These are phyloP conservation scores for Colletotrichum chrysophilum DNA, from an alignment of 2,329 filamentous ascomycete genomes.

Conservation along the genomic window DNA sequence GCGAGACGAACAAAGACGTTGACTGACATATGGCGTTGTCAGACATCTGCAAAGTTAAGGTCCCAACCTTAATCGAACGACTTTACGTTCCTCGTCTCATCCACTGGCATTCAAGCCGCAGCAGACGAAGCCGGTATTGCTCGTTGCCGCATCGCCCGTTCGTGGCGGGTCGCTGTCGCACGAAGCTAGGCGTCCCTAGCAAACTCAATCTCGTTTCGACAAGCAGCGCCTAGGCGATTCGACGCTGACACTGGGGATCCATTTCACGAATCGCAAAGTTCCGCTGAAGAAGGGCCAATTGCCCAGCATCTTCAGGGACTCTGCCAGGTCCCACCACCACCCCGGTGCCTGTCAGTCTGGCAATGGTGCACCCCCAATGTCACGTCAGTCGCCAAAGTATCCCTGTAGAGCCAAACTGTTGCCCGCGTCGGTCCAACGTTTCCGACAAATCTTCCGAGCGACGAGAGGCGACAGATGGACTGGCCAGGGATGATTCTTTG, in stretches of 20 bases:
- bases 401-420: neutral
- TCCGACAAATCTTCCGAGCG: slow-evolving; percentile 13
- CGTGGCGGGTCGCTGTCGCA: neutral
- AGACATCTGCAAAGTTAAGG: neutral
- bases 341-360: slow-evolving; percentile 9
- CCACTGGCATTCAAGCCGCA: neutral
- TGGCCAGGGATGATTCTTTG: neutral
- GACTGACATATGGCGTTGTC: neutral
- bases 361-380: slow-evolving; percentile 13
- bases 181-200: slow-evolving; percentile 8
- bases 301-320: neutral
- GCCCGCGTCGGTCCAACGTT: neutral
- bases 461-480: neutral
- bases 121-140: neutral
- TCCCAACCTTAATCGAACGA: slow-evolving; percentile 18
- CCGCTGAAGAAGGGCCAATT: slow-evolving; percentile 8
- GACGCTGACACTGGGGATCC: neutral
- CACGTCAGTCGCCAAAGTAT: slow-evolving; percentile 10
- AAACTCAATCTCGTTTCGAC: slow-evolving; percentile 22
- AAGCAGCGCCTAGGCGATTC: slow-evolving; percentile 6
- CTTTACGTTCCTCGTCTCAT: neutral
- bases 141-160: neutral
- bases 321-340: neutral
- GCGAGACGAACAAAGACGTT: neutral
- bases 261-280: slow-evolving; percentile 16